These are phyloP conservation scores for Aureobasidium sp. DNA, from an alignment of 2,329 filamentous ascomycete species.

Conservation along the genomic window DNA sequence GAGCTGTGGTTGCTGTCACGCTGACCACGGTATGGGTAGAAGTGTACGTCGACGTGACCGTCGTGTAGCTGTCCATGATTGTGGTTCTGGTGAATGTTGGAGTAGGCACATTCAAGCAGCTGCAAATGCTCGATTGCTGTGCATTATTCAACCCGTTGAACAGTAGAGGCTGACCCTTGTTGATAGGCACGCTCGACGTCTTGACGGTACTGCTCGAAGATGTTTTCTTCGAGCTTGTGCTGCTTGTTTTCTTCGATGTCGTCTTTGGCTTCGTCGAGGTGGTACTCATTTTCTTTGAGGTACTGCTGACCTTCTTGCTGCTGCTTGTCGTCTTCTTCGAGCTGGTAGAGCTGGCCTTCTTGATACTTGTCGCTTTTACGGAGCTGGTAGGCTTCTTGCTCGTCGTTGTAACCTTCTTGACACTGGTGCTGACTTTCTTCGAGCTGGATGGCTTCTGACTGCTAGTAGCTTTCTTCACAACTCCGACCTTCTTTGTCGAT, in stretches of 20 bases:
- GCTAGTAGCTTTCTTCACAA: background rate
- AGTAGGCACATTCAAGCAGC: slow-evolving; percentile 17
- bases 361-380: background rate
- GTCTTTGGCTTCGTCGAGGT: too few relatives aligned
- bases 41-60: background rate
- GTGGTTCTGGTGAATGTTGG: slow-evolving; percentile 2
- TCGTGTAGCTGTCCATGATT: background rate
- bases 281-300: too few relatives aligned
- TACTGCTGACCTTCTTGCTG: background rate
- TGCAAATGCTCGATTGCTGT: slow-evolving; percentile 14
- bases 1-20: background rate
- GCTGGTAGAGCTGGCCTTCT: background rate
- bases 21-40: background rate
- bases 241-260: too few relatives aligned
- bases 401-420: background rate
- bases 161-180: background rate
- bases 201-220: background rate
- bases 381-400: background rate
- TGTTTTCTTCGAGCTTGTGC: background rate
- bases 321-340: background rate
- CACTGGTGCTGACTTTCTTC: background rate
- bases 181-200: background rate
- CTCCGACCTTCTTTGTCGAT: background rate
- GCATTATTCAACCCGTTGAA: slow-evolving; percentile 8
- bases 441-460: background rate